Conservation (phyloP, 2,329 filamentous ascomycete species). For the Colletotrichum noveboracense region DNA sequence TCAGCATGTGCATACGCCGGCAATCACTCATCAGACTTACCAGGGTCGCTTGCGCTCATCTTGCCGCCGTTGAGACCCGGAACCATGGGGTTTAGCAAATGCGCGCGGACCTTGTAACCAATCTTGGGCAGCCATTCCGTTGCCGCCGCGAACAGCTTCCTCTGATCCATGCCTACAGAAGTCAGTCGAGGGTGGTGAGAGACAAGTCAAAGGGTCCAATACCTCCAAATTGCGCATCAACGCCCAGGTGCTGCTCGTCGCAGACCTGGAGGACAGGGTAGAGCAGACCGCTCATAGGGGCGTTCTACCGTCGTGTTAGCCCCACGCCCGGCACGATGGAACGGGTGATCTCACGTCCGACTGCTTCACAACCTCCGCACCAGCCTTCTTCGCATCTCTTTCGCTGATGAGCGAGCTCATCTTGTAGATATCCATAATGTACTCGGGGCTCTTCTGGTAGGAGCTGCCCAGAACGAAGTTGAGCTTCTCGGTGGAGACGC, state of each 20-base stretch:
- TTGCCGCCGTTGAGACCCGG: slow-evolving; percentile 84
- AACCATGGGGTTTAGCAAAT: slow-evolving; percentile 88
- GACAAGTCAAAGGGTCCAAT: background rate
- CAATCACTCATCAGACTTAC: slow-evolving; percentile 36
- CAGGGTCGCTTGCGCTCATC: slow-evolving; percentile 80
- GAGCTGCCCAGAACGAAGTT: slow-evolving; percentile 84
- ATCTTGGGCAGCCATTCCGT: slow-evolving; percentile 85
- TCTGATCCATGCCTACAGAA: slow-evolving; percentile 68
- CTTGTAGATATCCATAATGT: slow-evolving; percentile 87
- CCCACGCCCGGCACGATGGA: background rate
- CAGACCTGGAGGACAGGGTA: slow-evolving; percentile 90
- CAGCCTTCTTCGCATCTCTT: slow-evolving; percentile 87
- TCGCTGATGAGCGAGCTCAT: slow-evolving; percentile 73
- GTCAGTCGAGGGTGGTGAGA: background rate
- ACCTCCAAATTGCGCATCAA: slow-evolving; percentile 88
- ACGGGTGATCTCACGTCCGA: slow-evolving; percentile 46
- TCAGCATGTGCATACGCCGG: background rate
- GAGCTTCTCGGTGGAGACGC: slow-evolving; percentile 79
- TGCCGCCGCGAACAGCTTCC: slow-evolving; percentile 87
- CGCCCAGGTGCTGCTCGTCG: slow-evolving; percentile 87
- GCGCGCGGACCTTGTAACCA: slow-evolving; percentile 70
- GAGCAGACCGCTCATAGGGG: slow-evolving; percentile 74
- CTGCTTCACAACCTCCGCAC: slow-evolving; percentile 95
- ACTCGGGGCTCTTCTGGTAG: slow-evolving; percentile 77
- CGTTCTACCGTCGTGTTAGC: slow-evolving; percentile 30